These are phyloP conservation scores for Alternaria metachromatica DNA, from an alignment of 2,329 filamentous ascomycete species.

Conservation along the genomic window DNA sequence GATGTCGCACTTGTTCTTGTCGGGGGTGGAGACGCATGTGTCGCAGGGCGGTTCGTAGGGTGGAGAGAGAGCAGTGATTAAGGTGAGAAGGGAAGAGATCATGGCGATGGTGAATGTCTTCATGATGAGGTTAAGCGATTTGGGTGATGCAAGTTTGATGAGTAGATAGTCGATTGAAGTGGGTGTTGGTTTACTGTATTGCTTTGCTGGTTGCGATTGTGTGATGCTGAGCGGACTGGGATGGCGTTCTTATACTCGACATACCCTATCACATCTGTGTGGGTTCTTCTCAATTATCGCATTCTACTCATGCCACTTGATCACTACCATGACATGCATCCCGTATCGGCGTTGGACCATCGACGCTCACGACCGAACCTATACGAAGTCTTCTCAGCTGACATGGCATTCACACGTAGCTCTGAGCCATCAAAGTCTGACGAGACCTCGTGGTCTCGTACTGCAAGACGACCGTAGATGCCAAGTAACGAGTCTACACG, in stretches of 20 bases:
- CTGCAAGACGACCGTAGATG: background rate
- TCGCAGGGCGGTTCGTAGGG: background rate
- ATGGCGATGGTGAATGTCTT: background rate
- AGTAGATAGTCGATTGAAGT: background rate
- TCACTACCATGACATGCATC: background rate
- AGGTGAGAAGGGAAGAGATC: background rate
- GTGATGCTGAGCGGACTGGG: accelerated
- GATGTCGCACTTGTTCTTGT: conserved; percentile 49
- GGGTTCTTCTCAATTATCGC: accelerated
- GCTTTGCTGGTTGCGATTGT: no score
- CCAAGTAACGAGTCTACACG: background rate
- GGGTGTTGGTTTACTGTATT: background rate
- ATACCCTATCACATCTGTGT: background rate
- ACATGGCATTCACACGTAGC: background rate
- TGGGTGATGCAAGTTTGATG: background rate
- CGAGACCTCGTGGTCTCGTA: background rate
- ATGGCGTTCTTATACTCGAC: background rate
- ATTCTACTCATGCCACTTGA: accelerated
- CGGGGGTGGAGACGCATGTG: background rate
- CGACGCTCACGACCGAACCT: background rate
- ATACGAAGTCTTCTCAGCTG: background rate
- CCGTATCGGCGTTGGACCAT: background rate
- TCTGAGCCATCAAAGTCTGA: background rate
- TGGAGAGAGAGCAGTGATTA: background rate
- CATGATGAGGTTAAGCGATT: background rate